These are phyloP conservation scores for Ustilago xerochloae DNA, from an alignment of 1,284 basidiomycete species.

Conservation along the genomic window DNA sequence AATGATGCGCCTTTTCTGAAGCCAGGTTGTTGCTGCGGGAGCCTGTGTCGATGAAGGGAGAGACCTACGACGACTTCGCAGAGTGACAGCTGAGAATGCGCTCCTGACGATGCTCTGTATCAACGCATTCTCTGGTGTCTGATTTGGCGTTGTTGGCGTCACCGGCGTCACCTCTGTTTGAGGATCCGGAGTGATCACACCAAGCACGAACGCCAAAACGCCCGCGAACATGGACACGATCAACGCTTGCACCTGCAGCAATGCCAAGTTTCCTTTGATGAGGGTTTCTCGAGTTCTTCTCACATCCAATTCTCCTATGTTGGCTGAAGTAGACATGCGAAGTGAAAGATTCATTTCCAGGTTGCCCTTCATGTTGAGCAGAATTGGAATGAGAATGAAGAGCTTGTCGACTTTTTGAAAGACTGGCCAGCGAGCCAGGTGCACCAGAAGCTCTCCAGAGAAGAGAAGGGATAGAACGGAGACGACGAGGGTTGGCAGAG, in stretches of 20 bases:
- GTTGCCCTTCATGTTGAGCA: slow-evolving; percentile 95
- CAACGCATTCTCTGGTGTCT: slow-evolving; percentile 35
- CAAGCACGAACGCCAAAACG: slow-evolving; percentile 80
- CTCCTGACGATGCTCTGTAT: slow-evolving; percentile 30
- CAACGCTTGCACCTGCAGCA: slow-evolving; percentile 92
- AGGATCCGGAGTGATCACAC: slow-evolving; percentile 64
- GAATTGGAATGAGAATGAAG: slow-evolving; percentile 93
- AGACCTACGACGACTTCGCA: slow-evolving; percentile 32
- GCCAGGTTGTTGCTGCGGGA: background rate
- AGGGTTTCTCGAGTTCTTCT: slow-evolving; percentile 76
- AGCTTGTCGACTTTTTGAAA: slow-evolving; percentile 89
- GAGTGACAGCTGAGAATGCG: slow-evolving; percentile 26
- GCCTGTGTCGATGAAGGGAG: slow-evolving; percentile 4
- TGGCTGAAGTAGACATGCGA: slow-evolving; percentile 71
- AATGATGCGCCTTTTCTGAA: slow-evolving; percentile 57
- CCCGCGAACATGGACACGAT: slow-evolving; percentile 89
- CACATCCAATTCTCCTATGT: slow-evolving; percentile 88
- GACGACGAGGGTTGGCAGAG: slow-evolving; percentile 70
- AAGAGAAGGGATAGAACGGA: slow-evolving; percentile 75
- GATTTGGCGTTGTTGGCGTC: slow-evolving; percentile 5
- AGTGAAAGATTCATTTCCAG: slow-evolving; percentile 85
- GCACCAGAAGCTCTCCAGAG: slow-evolving; percentile 86
- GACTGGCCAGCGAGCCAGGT: slow-evolving; percentile 86
- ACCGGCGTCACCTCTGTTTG: slow-evolving; percentile 16
- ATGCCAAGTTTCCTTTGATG: slow-evolving; percentile 82